Base-by-base conservation (phyloP, 805 yeast species). In the Myxozyma neglecta region DNA sequence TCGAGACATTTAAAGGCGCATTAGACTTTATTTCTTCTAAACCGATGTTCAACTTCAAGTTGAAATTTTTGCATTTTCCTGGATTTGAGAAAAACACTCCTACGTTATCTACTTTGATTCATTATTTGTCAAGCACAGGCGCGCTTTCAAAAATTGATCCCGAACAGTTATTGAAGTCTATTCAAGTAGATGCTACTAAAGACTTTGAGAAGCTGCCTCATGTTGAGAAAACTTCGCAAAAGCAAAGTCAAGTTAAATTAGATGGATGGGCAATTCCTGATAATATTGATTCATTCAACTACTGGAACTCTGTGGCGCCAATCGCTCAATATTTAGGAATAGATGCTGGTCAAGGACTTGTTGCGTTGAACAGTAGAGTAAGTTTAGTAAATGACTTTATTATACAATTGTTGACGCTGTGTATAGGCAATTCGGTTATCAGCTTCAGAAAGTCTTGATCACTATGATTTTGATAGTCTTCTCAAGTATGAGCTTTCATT, bases 401-500 rank as follows among this genome's bases (percentile, higher is more conserved):
- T 13, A 9, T 1, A 3, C 6, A 10, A 32, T 13, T 53, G 44
- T 50, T 53, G 36, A 52, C 32, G n/a, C 6, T 37, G 16, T 9
- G 10, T 7, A 29, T 24, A 60, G 61, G 63, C 53, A 2, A 45
- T 63, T 35, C 55, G 63, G 1, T 24, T 61, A 18, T 16, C 59
- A 1, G 20, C 57, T 11, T 4, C 47, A 3, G 57, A 32, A 35
- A 10, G 16, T 24, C 11, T 61, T 11, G 57, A 56, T 24, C 35
- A 58, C 1, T 53, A 56, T 6, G 68, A 66, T 36, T 18, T 70
- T 16, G 49, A 53, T 34, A 53, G 60, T 35, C 48, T 61, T 73
- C 76, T 39, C 68, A 68, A 35, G 60, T 56, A 18, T 75, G 71
- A 62, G 45, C 57, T 29, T 29, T 18, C 44, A 10, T 24, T 63